phyloP scores from a whole-genome alignment of 805 yeast species.

The Candida silvicultrix region DNA sequence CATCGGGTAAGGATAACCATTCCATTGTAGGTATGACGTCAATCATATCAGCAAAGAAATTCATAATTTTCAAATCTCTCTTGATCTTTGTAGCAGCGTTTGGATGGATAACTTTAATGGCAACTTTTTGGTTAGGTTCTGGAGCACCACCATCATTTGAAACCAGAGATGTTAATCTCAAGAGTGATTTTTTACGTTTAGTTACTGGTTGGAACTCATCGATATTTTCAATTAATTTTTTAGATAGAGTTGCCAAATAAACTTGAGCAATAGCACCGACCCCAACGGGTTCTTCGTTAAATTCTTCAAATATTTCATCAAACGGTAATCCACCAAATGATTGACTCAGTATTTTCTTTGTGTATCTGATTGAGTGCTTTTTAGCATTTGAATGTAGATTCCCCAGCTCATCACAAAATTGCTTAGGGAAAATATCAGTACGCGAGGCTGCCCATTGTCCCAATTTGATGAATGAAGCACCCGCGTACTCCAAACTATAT shows the following conservation, averaged over 20 bases:
- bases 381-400: constrained; percentile 77
- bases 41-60: constrained; percentile 63
- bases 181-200: constrained; percentile 16
- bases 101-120: constrained; percentile 92
- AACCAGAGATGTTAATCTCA: constrained; percentile 3
- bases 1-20: constrained; percentile 94
- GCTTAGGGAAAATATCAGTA: constrained; percentile 82
- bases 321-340: constrained; percentile 49
- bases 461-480: constrained; percentile 84
- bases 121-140: constrained; percentile 54
- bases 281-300: constrained; percentile 73
- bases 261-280: constrained; percentile 99
- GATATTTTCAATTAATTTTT: constrained; percentile 33
- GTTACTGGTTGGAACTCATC: constrained; percentile 19
- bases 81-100: constrained; percentile 62
- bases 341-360: constrained; percentile 49
- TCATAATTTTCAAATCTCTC: constrained; percentile 83
- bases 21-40: constrained; percentile 89
- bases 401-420: constrained; percentile 71
- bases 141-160: constrained; percentile 10
- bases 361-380: constrained; percentile 58
- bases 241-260: constrained; percentile 61
- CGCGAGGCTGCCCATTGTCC: constrained; percentile 99
- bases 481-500: constrained; percentile 71
- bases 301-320: constrained; percentile 77